Conservation (phyloP, 768 basidiomycete genomes). For the Termitomyces sp. region DNA sequence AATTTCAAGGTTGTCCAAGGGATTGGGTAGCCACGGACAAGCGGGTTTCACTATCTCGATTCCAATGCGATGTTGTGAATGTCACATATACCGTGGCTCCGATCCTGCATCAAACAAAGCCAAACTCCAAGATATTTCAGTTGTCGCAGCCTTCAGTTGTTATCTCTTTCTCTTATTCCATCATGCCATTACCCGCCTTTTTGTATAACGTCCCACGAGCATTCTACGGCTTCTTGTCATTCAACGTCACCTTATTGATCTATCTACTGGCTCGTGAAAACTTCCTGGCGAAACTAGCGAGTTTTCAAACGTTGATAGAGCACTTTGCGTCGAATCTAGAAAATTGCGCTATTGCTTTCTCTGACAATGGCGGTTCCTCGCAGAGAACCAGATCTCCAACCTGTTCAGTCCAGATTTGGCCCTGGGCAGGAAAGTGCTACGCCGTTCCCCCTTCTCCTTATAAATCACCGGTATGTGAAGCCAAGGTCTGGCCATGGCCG, state of each 20-base stretch:
- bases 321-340: background rate
- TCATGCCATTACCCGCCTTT: background rate
- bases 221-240: background rate
- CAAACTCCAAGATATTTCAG: background rate
- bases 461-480: background rate
- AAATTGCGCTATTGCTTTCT: background rate
- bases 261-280: background rate
- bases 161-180: background rate
- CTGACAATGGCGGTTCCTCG: background rate
- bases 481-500: background rate
- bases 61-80: background rate
- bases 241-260: background rate
- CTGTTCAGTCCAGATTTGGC: background rate
- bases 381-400: background rate
- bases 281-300: background rate
- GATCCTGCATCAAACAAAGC: background rate
- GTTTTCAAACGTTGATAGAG: background rate
- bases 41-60: background rate
- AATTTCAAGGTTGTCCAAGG: background rate
- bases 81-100: too few species aligned
- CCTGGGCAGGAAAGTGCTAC: background rate
- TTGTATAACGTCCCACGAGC: background rate
- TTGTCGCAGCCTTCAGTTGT: too few species aligned
- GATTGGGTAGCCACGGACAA: background rate
- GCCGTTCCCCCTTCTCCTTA: background rate